Evolutionary conservation across 2,329 filamentous ascomycete species (phyloP), one percentile per base, ranked within the genome.

Genomic region (Pseudogymnoascus sp.): DNA sequence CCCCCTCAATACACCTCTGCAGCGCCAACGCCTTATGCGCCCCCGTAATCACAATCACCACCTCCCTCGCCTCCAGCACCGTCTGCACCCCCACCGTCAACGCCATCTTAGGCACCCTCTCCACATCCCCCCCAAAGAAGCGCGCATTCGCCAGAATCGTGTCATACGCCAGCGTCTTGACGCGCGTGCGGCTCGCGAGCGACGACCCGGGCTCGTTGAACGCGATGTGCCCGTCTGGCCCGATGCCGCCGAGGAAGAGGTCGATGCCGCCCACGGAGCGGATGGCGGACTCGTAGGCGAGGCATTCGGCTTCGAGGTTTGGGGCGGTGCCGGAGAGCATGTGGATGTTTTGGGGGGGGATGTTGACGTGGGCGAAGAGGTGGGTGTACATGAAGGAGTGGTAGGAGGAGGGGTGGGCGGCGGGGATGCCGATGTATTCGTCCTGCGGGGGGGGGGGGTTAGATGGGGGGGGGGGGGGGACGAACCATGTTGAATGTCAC

Each of bases 311-410:
- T 68, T 87, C 85, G 2, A 91, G 83, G 72, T 91, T 89, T 13
- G 83, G 77, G 0, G 90, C 89, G 72, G 93, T 93, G 71, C 90
- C 90, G 72, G 93, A 85, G 40, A 93, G 83, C 71, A 95, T 91
- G 77, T 96, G 87, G 73, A 95, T 91, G 74, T 93, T 93, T 71
- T 83, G 82, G 4, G 91, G 91, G 68, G 87, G 83, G 69, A 95
- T 87, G 72, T 96, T 90, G 70, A 95, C 87, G 68, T 83, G 89
- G 47, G 88, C 90, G 80, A 96, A 96, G 81, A 96, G 91, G 78
- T 95, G 83, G 77, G 89, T 90, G 83, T 92, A 96, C 91, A 96
- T 95, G 80, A 95, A 96, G 68, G 87, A 90, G 78, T 96, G 91
- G 77, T 96, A 96, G 71, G 87, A 91, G 75, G 95, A 87, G 11